Evolutionary conservation across 768 basidiomycete genomes (phyloP), one percentile per base, ranked within the genome.

Genomic region (Boletus vermiculosoides): DNA sequence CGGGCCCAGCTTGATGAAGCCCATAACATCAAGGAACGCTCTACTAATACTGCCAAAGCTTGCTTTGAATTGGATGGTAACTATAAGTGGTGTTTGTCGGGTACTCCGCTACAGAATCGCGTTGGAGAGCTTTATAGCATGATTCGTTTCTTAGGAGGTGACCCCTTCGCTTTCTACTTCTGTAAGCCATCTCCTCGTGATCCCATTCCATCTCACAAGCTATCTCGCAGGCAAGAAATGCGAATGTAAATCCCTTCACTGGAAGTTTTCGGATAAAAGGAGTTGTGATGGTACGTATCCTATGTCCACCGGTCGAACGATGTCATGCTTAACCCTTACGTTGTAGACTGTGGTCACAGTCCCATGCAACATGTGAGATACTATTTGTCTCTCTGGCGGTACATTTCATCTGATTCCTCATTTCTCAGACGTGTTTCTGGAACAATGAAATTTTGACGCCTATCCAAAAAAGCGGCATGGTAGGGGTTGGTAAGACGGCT

Each of bases 91-190:
- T 99, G 97, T 74, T 78, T 99, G 30, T 97, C 94, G 33, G 95
- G 95, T 6, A 98, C 96, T 7, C 96, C 96, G 0, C 77, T 99
- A 10, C 96, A 99, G 72, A 98, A 98, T 67, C 88, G 97, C 62
- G 97, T 99, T n/a, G 97, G 97, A 61, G 97, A 99, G 70, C 75
- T 99, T 49, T 99, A 99, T 76, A 97, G 94, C 71, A 81, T 97
- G 41, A 84, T 98, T 45, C 80, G 91, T 59, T 97, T 98, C 76
- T 73, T 96, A 50, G 93, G 93, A n/a, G 92, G 91, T 30, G 91
- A 94, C 70, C 93, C 92, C 0, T 94, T 92, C 69, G 87, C 92
- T 4, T 90, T 82, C 72, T 96, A 95, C 74, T 96, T 93, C 73
- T 97, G 94, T 88, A 65, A 64, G 88, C 60, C 40, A 33, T 55